Evolutionary conservation across 345 rosid species (phyloP).

Genomic region (Capsella bursapastoris): DNA sequence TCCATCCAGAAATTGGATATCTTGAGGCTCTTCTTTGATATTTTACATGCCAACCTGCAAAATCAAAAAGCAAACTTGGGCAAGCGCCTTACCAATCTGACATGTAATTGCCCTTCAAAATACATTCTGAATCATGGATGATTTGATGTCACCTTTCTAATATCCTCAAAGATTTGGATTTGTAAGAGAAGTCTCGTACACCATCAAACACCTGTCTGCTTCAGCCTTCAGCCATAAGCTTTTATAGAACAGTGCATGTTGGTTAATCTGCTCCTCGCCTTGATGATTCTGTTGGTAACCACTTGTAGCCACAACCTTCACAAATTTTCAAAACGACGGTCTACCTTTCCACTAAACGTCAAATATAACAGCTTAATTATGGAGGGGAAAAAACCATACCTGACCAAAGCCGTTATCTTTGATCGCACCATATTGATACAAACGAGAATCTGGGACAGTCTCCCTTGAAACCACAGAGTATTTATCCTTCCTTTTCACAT

Average conservation of each 20-base stretch:
- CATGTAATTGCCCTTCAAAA: constrained; percentile 19
- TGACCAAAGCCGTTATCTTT: constrained; percentile 40
- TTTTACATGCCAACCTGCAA: constrained; percentile 40
- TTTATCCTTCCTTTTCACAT: constrained; percentile 42
- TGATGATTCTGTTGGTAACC: constrained; percentile 34
- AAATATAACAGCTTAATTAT: constrained; percentile 11
- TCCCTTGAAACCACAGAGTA: constrained; percentile 33
- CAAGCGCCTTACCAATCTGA: constrained; percentile 32
- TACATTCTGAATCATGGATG: constrained; percentile 6
- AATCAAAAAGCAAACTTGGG: constrained; percentile 31
- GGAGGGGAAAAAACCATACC: constrained; percentile 35
- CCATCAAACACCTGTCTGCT: constrained; percentile 51
- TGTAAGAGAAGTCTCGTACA: constrained; percentile 40
- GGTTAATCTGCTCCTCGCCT: constrained; percentile 40
- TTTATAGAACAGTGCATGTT: constrained; percentile 47
- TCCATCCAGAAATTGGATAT: constrained; percentile 34
- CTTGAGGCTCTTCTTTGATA: constrained; percentile 25
- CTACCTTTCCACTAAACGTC: constrained; percentile 12
- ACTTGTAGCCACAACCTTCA: constrained; percentile 45
- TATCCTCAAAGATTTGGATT: constrained; percentile 35
- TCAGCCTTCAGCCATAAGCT: constrained; percentile 54
- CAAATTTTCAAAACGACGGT: constrained; percentile 31
- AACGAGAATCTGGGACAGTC: constrained; percentile 35
- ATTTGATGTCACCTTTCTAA: constrained; percentile 40
- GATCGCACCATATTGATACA: constrained; percentile 39